Percentiles rank a stretch among this genome's conserved stretches.
phyloP scores from a whole-genome alignment of 371 early-diverging fungal genomes.

The Spraguea lophii region DNA sequence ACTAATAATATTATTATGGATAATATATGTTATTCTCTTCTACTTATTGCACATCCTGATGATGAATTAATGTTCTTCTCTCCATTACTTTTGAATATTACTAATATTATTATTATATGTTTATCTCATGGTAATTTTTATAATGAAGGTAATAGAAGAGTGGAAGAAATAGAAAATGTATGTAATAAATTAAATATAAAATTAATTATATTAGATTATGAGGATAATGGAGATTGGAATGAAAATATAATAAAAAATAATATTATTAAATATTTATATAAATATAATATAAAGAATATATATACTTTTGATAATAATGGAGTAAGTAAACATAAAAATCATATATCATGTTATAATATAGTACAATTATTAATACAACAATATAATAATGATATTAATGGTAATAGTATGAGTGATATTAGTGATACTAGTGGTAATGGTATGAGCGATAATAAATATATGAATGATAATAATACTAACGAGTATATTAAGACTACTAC shows the following conservation, averaged over 20 bases:
- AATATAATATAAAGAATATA: constrained; percentile 44
- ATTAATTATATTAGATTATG: constrained; percentile 13
- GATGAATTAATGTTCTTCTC: constrained; percentile 98
- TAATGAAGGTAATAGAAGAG: constrained; percentile 45
- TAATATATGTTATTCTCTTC: no score
- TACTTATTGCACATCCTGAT: constrained; percentile 89
- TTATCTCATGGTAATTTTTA: constrained; percentile 55
- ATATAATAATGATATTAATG: no score
- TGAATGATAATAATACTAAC: no score
- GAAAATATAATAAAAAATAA: constrained; percentile 4
- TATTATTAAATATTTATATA: constrained; percentile 6
- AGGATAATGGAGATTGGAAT: constrained; percentile 30
- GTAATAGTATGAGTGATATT: no score
- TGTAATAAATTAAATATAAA: constrained; percentile 24
- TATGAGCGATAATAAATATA: no score
- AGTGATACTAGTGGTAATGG: no score
- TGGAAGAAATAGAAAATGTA: constrained; percentile 13
- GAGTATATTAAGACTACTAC: no score
- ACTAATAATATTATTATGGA: no score
- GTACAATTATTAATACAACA: no score
- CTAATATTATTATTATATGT: constrained; percentile 50
- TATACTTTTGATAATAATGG: constrained; percentile 77
- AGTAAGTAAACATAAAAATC: constrained; percentile 74
- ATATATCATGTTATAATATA: constrained; percentile 59
- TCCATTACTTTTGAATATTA: constrained; percentile 52